Base-by-base conservation (phyloP, 2,329 filamentous ascomycete genomes). In the Helotiales sp. region DNA sequence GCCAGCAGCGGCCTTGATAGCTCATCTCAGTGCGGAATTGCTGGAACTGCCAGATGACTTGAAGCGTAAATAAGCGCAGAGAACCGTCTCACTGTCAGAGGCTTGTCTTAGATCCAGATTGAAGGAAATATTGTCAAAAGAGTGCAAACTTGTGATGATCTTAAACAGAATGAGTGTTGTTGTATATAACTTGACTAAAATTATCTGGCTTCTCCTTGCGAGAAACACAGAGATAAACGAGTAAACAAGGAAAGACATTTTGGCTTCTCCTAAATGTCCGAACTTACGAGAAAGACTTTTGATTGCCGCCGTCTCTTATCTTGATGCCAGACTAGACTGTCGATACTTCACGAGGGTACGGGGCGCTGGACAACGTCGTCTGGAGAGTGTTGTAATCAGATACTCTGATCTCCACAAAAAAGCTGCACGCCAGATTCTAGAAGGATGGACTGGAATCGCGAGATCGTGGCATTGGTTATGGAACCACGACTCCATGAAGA, bases 1-100 rank as follows among this genome's bases (percentile, higher is more conserved):
- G 30, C 2, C 6, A 40, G 8, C 32, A 57, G n/a, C 54, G 32
- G 30, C n/a, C 30, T 40, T 26, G 32, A 57, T 20, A 37, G 11
- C 28, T 54, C 24, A 50, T 50, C 49, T n/a, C 26, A 52, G 26
- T 13, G 49, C 49, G 49, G 52, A 34, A 55, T 55, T 20, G 52
- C 28, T 20, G 10, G 28, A 34, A 34, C 30, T 34, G n/a, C 30
- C 30, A 55, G 30, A 55, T 50, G 47, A 15, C n/a, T 34, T 52
- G 50, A 63, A 66, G 64, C 67, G 67, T 64, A 45, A 32, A 54
- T 67, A 69, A 69, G 64, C 66, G 69, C 63, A 43, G 30, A 55
- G 49, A 65, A 52, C 58, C 64, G 59, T 61, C 64, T 40, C 22
- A 60, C 37, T 43, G 5, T 60, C 40, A 34, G 28, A 40, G 20